Conservation (phyloP, 1,284 basidiomycete species). For the Kalmanozyma brasiliensis region DNA sequence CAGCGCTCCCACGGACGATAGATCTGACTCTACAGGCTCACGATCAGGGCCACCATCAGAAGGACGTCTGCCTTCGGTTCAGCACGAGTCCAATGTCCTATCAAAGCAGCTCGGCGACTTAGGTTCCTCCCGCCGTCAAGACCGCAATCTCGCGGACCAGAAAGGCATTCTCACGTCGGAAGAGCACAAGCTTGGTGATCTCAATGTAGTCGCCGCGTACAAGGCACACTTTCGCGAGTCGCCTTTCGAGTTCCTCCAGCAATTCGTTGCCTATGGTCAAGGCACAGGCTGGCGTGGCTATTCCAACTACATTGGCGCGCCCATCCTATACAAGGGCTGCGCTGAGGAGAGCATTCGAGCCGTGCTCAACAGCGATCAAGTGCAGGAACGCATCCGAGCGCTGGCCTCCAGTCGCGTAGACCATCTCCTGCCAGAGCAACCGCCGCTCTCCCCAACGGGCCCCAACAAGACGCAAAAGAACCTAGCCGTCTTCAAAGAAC, state of each 20-base stretch:
- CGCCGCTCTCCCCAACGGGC: slow-evolving; percentile 24
- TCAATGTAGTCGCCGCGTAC: slow-evolving; percentile 63
- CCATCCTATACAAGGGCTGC: slow-evolving; percentile 57
- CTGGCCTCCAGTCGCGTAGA: slow-evolving; percentile 53
- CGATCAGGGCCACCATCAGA: slow-evolving; percentile 29
- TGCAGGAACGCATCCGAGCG: slow-evolving; percentile 52
- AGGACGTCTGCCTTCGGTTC: slow-evolving; percentile 8
- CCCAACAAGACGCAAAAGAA: slow-evolving; percentile 44
- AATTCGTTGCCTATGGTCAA: slow-evolving; percentile 59
- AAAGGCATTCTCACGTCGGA: slow-evolving; percentile 37
- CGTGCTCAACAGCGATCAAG: slow-evolving; percentile 56
- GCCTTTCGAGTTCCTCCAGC: slow-evolving; percentile 57
- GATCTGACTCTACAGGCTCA: slow-evolving; percentile 4
- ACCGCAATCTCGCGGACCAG: slow-evolving; percentile 25
- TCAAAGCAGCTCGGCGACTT: slow-evolving; percentile 36
- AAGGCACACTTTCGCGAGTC: slow-evolving; percentile 63
- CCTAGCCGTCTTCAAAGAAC: slow-evolving; percentile 48
- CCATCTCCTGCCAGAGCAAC: slow-evolving; percentile 37
- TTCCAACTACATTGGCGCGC: slow-evolving; percentile 60
- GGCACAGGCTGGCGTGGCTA: slow-evolving; percentile 64
- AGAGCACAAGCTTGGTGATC: slow-evolving; percentile 50
- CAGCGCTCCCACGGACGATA: not conserved
- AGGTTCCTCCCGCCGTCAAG: slow-evolving; percentile 25
- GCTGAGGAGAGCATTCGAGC: slow-evolving; percentile 53
- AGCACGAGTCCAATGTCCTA: slow-evolving; percentile 15